phyloP scores from a whole-genome alignment of 306 rosid genomes.

The Arachis stenosperma region DNA sequence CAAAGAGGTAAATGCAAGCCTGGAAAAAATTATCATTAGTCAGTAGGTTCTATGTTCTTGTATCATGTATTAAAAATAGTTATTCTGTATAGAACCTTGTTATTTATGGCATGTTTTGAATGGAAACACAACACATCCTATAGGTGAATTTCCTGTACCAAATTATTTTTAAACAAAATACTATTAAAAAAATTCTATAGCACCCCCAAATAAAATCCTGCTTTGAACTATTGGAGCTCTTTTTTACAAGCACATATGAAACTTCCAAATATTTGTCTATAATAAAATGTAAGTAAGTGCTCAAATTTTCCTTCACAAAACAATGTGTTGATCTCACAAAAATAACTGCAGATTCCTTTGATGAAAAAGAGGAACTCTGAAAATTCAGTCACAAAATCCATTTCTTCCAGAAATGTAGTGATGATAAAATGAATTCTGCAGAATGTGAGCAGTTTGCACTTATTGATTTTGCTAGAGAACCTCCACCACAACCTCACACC shows the following conservation, averaged over 20 bases:
- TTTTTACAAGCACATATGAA: not conserved
- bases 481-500: constrained; percentile 17
- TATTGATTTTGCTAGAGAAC: constrained; percentile 9
- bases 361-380: too few species aligned
- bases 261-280: not conserved
- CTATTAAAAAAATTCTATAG: not conserved
- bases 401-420: not conserved
- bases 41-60: constrained; percentile 9
- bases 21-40: not conserved
- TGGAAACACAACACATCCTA: not conserved
- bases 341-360: too few species aligned
- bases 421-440: not conserved
- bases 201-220: not conserved
- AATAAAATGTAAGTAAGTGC: too few species aligned
- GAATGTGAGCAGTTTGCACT: constrained; percentile 5
- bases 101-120: constrained; percentile 21
- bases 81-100: constrained; percentile 27
- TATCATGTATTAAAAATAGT: constrained; percentile 10
- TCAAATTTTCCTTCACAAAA: not conserved
- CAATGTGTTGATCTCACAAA: not conserved
- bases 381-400: constrained; percentile 13
- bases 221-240: not conserved
- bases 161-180: too few species aligned
- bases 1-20: constrained; percentile 70
- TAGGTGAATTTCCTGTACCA: not conserved